Evolutionary conservation across 148 eudicot genomes (phyloP), one percentile per base, ranked within the genome.

Genomic region (Linanthus parryae): DNA sequence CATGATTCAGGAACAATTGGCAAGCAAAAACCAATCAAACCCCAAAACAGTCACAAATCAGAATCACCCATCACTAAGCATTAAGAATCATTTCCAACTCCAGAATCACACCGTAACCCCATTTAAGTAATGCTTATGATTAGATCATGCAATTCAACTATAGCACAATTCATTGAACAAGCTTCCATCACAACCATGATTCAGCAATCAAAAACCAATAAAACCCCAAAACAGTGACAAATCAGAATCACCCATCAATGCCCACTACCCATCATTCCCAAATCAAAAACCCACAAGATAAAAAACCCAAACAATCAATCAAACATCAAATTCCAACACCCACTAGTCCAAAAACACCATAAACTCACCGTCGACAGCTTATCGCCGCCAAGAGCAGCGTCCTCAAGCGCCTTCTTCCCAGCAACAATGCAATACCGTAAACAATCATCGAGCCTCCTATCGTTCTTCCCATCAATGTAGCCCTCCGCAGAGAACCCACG

Each of bases 371-470:
- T 78, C 6, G 50, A 40, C 19, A 76, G 63, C 15, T 61, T 72
- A 24, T 81, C 88, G 26, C 74, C 80, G 11, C 73, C 76, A 23
- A 84, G 94, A 63, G 66, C 63, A 26, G 88, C 77, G 26, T 58
- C 0, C 19, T 75, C 81, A 39, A 82, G 79, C 11, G 89, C 84
- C 61, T 78, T 78, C 61, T 82, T 82, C 0, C 88, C 88, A 17
- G 88, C 88, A 29, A 82, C 88, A 75, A 82, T 70, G 69, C 84
- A 75, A 42, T 82, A 82, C 48, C 84, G 46, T 7, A 78, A 50
- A 44, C 84, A 75, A 62, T 82, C 79, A 54, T 82, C 88, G 17
- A 82, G 71, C 2, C 88, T 42, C 1, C 88, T 52, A 20, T 82
- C 88, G 57, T 78, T 75, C 65, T 82, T 82, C 9, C 79, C 84